A percentile compares a stretch with the other conserved stretches of the same genome.
Evolutionary conservation across 495 filamentous ascomycete genomes (phyloP).

Genomic region (Tuber aestivum): DNA sequence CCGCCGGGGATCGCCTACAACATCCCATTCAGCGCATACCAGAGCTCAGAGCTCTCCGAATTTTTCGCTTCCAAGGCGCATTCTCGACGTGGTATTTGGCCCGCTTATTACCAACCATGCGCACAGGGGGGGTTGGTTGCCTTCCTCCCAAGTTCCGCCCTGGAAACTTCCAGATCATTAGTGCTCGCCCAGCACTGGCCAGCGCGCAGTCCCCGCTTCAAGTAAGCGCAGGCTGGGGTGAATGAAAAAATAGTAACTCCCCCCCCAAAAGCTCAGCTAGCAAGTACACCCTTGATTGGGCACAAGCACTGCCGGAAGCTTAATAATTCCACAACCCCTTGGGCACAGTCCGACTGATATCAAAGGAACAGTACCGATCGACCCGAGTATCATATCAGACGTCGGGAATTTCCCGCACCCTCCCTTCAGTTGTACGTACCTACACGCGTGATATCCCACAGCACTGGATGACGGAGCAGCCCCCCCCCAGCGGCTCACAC

Average conservation of each 20-base stretch:
- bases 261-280: neutral
- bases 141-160: neutral
- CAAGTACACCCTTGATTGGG: neutral
- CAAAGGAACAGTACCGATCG: too few relatives aligned
- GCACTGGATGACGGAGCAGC: too few relatives aligned
- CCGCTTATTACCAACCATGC: neutral
- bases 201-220: neutral
- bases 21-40: neutral
- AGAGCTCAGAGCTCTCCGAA: slow-evolving; percentile 4
- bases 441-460: neutral
- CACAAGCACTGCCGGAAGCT: neutral
- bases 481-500: too few relatives aligned
- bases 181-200: neutral
- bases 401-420: neutral
- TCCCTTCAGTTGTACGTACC: neutral
- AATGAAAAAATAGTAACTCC: neutral
- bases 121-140: neutral
- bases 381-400: neutral
- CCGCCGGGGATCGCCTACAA: neutral
- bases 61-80: slow-evolving; percentile 11
- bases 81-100: slow-evolving; percentile 11
- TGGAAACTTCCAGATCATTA: neutral
- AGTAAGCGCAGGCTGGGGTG: neutral
- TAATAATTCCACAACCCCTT: neutral
- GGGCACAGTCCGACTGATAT: neutral